Conservation (phyloP, 2,329 filamentous ascomycete species). For the Byssoonygena ceratinophila region DNA sequence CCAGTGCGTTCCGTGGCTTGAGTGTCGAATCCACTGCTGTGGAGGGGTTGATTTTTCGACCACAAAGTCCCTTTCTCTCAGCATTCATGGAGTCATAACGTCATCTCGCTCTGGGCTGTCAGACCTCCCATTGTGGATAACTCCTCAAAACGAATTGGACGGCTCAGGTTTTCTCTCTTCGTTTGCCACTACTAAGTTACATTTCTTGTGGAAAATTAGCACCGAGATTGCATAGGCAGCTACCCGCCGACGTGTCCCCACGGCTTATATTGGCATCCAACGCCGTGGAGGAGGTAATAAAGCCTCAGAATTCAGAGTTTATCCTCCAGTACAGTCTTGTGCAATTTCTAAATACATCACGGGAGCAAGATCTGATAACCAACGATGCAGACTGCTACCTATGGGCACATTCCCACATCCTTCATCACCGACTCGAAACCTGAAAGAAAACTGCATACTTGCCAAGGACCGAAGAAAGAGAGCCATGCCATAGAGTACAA, state of each 20-base stretch:
- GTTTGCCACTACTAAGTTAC: not conserved
- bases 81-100: too few relatives aligned
- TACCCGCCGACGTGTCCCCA: not conserved
- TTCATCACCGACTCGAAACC: not conserved
- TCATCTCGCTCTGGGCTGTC: not conserved
- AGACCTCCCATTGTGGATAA: not conserved
- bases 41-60: not conserved
- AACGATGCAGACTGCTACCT: not conserved
- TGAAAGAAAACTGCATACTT: not conserved
- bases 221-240: not conserved
- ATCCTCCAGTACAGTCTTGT: not conserved
- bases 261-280: not conserved
- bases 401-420: not conserved
- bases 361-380: not conserved
- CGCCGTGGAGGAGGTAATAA: not conserved
- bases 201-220: too few relatives aligned
- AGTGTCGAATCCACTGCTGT: not conserved
- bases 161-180: not conserved
- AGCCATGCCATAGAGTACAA: not conserved
- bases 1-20: not conserved
- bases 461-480: not conserved
- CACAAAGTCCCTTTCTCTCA: not conserved
- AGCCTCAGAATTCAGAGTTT: not conserved
- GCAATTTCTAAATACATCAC: constrained; percentile 1
- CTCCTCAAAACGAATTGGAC: not conserved